These are phyloP conservation scores for Candida frijolesensis DNA, from an alignment of 1,139 yeast species.

Conservation along the genomic window DNA sequence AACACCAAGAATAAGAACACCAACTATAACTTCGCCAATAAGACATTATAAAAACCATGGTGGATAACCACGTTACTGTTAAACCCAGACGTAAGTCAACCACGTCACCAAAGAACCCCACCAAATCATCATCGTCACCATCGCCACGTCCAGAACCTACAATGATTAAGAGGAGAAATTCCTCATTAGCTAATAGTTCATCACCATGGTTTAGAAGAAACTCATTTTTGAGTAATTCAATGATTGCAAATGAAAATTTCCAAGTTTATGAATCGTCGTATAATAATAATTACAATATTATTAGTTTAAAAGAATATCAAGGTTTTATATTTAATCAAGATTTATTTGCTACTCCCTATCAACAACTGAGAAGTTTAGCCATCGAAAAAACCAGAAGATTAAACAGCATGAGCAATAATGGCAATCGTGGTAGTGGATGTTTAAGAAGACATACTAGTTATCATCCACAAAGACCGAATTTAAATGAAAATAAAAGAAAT, in stretches of 20 bases:
- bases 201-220: conserved; percentile 62
- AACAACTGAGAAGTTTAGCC: conserved; percentile 53
- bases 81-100: conserved; percentile 16
- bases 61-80: conserved; percentile 5
- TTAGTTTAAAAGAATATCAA: conserved; percentile 63
- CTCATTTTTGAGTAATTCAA: conserved; percentile 60
- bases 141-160: conserved; percentile 21
- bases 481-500: conserved; percentile 14
- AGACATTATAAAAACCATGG: not conserved
- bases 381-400: conserved; percentile 35
- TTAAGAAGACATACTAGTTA: conserved; percentile 39
- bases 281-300: conserved; percentile 40
- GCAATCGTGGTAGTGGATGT: not conserved
- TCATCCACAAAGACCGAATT: conserved; percentile 30
- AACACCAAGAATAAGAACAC: not conserved
- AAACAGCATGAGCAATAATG: not conserved
- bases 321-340: conserved; percentile 79
- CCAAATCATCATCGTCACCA: not conserved
- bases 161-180: conserved; percentile 29
- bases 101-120: conserved; percentile 9
- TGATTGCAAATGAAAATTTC: conserved; percentile 63
- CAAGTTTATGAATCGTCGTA: conserved; percentile 54
- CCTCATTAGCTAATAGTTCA: conserved; percentile 50
- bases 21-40: not conserved
- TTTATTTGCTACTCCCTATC: conserved; percentile 67